phyloP scores from a whole-genome alignment of 768 basidiomycete genomes.

The Trametes villosa region DNA sequence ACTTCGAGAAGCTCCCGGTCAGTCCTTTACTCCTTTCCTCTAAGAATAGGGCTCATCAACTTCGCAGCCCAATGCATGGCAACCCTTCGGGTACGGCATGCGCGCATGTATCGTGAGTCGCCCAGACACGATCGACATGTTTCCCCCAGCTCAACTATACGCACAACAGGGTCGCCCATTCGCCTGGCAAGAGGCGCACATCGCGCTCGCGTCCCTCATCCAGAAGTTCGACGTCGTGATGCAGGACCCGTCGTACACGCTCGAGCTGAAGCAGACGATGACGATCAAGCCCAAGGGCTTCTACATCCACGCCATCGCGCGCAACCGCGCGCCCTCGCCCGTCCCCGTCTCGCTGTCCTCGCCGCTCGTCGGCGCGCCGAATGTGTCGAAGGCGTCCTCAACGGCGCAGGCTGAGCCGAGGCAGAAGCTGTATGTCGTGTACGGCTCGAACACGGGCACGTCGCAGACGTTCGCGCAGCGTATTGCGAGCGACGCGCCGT shows the following conservation, averaged over 20 bases:
- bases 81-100: slow-evolving; percentile 41
- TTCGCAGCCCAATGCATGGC: slow-evolving; percentile 46
- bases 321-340: slow-evolving; percentile 27
- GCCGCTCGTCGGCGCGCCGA: slow-evolving; percentile 10
- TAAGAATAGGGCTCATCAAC: background rate
- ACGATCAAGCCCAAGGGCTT: slow-evolving; percentile 53
- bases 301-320: slow-evolving; percentile 43
- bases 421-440: slow-evolving; percentile 44
- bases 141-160: no score
- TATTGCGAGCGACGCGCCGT: slow-evolving; percentile 43
- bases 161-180: slow-evolving; percentile 42
- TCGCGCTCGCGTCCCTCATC: slow-evolving; percentile 45
- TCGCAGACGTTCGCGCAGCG: slow-evolving; percentile 53
- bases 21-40: slow-evolving; percentile 8
- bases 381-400: background rate
- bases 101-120: slow-evolving; percentile 33
- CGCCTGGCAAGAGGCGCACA: slow-evolving; percentile 50
- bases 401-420: slow-evolving; percentile 19
- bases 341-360: slow-evolving; percentile 25
- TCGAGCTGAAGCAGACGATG: slow-evolving; percentile 47
- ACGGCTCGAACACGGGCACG: slow-evolving; percentile 53
- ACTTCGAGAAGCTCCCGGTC: slow-evolving; percentile 51
- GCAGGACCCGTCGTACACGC: slow-evolving; percentile 46
- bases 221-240: slow-evolving; percentile 51
- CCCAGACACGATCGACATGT: background rate